A percentile compares a stretch with the other conserved stretches of the same genome.
Conservation (phyloP, 441 rosid genomes). For the Aleurites moluccanus region DNA sequence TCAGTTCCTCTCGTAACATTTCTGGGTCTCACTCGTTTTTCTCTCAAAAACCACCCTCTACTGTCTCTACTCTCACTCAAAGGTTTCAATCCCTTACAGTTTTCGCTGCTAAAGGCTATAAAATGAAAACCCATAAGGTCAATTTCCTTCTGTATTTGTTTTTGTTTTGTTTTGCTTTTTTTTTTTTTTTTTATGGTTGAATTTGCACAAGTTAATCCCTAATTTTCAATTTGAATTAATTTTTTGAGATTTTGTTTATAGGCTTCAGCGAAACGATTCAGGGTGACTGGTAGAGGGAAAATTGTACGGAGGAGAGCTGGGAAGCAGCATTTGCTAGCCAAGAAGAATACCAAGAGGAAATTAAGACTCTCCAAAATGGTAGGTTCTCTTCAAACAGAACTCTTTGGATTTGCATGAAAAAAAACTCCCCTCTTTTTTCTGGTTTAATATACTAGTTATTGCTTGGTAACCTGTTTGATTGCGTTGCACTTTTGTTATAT, state of each 20-base stretch:
- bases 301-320: constrained; percentile 92
- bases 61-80: constrained; percentile 34
- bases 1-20: constrained; percentile 49
- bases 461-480: not conserved
- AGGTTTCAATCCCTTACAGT: constrained; percentile 52
- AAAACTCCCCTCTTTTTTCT: not conserved
- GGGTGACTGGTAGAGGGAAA: constrained; percentile 90
- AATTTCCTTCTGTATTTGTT: not conserved
- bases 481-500: not conserved
- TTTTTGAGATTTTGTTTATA: constrained; percentile 23
- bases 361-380: constrained; percentile 87
- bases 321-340: constrained; percentile 88
- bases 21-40: constrained; percentile 48
- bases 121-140: constrained; percentile 96
- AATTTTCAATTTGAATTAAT: too few species aligned
- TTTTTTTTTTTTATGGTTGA: not conserved
- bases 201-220: not conserved
- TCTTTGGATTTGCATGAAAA: not conserved
- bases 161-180: not conserved
- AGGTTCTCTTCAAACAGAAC: constrained; percentile 16
- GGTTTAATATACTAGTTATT: not conserved
- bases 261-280: constrained; percentile 95
- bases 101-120: constrained; percentile 82
- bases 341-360: constrained; percentile 91
- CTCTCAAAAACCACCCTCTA: constrained; percentile 25